Evolutionary conservation across 306 rosid genomes (phyloP).

Genomic region (Morella rubra): DNA sequence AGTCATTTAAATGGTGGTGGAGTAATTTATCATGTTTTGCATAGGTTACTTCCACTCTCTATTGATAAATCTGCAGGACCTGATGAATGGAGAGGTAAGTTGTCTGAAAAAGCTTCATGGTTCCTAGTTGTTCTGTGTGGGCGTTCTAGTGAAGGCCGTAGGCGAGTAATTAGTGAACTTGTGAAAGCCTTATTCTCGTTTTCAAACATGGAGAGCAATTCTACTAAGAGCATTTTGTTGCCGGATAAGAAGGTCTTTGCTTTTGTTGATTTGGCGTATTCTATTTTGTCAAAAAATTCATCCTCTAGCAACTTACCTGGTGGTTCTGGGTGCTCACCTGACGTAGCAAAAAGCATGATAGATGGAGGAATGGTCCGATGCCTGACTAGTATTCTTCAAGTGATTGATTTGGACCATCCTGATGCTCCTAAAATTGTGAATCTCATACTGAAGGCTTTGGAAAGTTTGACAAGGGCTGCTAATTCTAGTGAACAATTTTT

Average conservation of each 20-base stretch:
- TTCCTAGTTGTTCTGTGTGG: conserved; percentile 89
- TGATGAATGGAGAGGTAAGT: conserved; percentile 93
- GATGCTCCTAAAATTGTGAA: conserved; percentile 91
- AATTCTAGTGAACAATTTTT: conserved; percentile 84
- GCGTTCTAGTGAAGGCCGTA: conserved; percentile 95
- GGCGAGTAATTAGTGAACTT: conserved; percentile 82
- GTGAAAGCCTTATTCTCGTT: conserved; percentile 67
- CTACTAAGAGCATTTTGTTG: conserved; percentile 52
- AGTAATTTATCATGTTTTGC: conserved; percentile 73
- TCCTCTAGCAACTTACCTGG: conserved; percentile 90
- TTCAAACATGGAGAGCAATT: conserved; percentile 63
- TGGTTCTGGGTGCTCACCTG: conserved; percentile 94
- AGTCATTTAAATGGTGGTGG: conserved; percentile 64
- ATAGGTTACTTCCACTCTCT: conserved; percentile 74
- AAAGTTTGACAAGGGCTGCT: conserved; percentile 92
- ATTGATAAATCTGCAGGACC: conserved; percentile 91
- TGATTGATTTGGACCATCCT: conserved; percentile 97
- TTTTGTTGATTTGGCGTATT: conserved; percentile 78
- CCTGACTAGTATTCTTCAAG: conserved; percentile 77
- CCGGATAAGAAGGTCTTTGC: conserved; percentile 90
- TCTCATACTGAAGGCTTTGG: conserved; percentile 84
- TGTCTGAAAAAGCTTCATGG: conserved; percentile 94
- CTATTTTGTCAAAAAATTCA: conserved; percentile 86
- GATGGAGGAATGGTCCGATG: conserved; percentile 92
- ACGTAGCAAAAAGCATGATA: conserved; percentile 95